Evolutionary conservation across 176 grass and related monocot genomes (phyloP).

Genomic region (Triticum turgidum): DNA sequence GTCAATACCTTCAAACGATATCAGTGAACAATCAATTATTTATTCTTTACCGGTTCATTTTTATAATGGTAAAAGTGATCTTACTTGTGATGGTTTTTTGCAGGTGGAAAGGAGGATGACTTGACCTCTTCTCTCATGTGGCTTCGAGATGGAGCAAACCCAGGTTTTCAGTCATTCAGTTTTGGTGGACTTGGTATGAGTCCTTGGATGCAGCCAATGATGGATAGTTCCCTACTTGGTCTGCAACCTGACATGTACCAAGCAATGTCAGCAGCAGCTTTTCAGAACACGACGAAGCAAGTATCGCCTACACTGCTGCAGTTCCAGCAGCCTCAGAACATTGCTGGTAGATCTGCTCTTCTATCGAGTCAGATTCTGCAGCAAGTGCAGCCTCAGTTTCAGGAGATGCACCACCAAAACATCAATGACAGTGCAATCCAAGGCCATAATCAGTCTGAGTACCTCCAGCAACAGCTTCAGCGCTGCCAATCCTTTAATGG

Average conservation of each 20-base stretch:
- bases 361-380: slow-evolving; percentile 65
- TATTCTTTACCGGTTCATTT: background rate
- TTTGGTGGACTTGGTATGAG: slow-evolving; percentile 62
- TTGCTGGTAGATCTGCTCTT: slow-evolving; percentile 43
- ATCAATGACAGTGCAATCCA: slow-evolving; percentile 50
- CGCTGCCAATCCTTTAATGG: slow-evolving; percentile 48
- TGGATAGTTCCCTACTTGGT: slow-evolving; percentile 59
- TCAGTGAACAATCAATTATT: background rate
- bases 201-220: slow-evolving; percentile 76
- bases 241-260: slow-evolving; percentile 76
- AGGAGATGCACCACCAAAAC: slow-evolving; percentile 50
- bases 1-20: background rate
- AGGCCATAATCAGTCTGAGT: slow-evolving; percentile 56
- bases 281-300: slow-evolving; percentile 60
- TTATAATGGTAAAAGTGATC: slow-evolving; percentile 2
- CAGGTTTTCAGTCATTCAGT: slow-evolving; percentile 72
- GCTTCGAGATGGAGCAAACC: slow-evolving; percentile 72
- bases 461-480: slow-evolving; percentile 56
- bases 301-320: slow-evolving; percentile 57
- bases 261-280: slow-evolving; percentile 42
- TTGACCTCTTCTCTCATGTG: slow-evolving; percentile 85
- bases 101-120: slow-evolving; percentile 93
- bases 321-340: slow-evolving; percentile 73
- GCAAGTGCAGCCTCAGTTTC: slow-evolving; percentile 61
- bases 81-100: slow-evolving; percentile 24